Evolutionary conservation across 768 basidiomycete genomes (phyloP), one percentile per base, ranked within the genome.

Genomic region (Lactarius hatsudake): DNA sequence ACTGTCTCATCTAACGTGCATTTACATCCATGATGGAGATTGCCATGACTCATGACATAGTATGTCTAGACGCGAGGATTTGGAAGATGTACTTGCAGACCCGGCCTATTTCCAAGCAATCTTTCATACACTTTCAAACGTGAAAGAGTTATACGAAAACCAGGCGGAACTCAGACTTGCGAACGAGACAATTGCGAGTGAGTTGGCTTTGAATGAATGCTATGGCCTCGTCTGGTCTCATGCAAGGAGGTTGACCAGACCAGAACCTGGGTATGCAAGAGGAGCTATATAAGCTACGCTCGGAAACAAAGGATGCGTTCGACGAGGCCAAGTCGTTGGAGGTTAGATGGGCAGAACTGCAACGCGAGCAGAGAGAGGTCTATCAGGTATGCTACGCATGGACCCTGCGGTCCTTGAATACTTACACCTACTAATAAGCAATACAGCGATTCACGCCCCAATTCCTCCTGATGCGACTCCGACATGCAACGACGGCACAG

Each of bases 71-170:
- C 86, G 91, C 60, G 89, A 93, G 70, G 94, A 95, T 72, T 82
- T 98, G n/a, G 92, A 97, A 76, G 94, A 96, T 73, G 79, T 97
- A 5, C 78, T 97, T 26, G 81, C 83, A 17, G 93, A 97, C 74
- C 89, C 88, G 0, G 78, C 80, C 18, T 95, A 95, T 75, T 95
- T 96, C 70, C 90, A 96, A 75, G 91, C 95, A 9, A 80, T 91
- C 68, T 89, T 98, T 69, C 90, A 95, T 76, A 86, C 91, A 1
- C 78, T 96, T 12, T 79, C 86, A 2, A 81, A 82, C 32, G 93
- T 96, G 48, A 89, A 89, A 73, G 81, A 83, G 18, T 79, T 94
- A 65, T 89, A 94, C 70, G 83, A 86, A 67, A 84, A 87, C 0
- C 91, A 95, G 72, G 81, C 89, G 13, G 89, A 90, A 69, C 83